A percentile compares a stretch with the other conserved stretches of the same genome.
Conservation (phyloP, 1,284 basidiomycete species). For the Xanthoconium separans region DNA sequence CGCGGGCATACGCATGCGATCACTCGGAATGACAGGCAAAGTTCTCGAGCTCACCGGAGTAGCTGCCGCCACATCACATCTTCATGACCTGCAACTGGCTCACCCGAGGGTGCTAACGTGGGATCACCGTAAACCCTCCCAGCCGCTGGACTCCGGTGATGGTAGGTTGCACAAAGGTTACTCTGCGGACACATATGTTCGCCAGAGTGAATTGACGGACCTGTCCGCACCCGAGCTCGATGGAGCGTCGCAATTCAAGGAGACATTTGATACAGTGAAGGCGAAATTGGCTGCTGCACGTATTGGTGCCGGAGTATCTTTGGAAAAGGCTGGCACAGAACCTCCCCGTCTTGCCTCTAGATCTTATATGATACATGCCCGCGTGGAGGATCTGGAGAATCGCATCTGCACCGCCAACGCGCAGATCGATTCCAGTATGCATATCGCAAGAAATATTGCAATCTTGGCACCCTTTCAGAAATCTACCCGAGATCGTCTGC, state of each 20-base stretch:
- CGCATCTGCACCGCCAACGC: slow-evolving; percentile 56
- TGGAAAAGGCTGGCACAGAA: slow-evolving; percentile 10
- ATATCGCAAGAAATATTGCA: slow-evolving; percentile 79
- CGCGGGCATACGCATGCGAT: slow-evolving; percentile 81
- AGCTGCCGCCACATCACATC: slow-evolving; percentile 80
- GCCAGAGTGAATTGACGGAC: slow-evolving; percentile 38
- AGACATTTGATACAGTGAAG: slow-evolving; percentile 84
- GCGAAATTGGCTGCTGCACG: slow-evolving; percentile 67
- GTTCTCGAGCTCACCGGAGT: slow-evolving; percentile 78
- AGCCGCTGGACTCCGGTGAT: slow-evolving; percentile 8
- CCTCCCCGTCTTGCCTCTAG: slow-evolving; percentile 34
- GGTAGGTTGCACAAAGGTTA: slow-evolving; percentile 22
- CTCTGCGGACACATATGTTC: slow-evolving; percentile 29
- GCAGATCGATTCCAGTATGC: slow-evolving; percentile 70
- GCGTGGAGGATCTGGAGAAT: slow-evolving; percentile 63
- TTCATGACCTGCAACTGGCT: slow-evolving; percentile 56
- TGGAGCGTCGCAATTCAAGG: slow-evolving; percentile 65
- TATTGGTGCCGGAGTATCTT: slow-evolving; percentile 18
- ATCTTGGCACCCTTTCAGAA: slow-evolving; percentile 86
- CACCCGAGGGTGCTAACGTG: slow-evolving; percentile 44
- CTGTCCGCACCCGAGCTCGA: slow-evolving; percentile 51
- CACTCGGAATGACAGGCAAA: slow-evolving; percentile 63
- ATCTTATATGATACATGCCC: slow-evolving; percentile 56
- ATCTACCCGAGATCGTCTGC: slow-evolving; percentile 76
- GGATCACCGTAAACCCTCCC: slow-evolving; percentile 38